Evolutionary conservation across 2,329 filamentous ascomycete genomes (phyloP), one percentile per base, ranked within the genome.

Genomic region (Colletotrichum sp.): DNA sequence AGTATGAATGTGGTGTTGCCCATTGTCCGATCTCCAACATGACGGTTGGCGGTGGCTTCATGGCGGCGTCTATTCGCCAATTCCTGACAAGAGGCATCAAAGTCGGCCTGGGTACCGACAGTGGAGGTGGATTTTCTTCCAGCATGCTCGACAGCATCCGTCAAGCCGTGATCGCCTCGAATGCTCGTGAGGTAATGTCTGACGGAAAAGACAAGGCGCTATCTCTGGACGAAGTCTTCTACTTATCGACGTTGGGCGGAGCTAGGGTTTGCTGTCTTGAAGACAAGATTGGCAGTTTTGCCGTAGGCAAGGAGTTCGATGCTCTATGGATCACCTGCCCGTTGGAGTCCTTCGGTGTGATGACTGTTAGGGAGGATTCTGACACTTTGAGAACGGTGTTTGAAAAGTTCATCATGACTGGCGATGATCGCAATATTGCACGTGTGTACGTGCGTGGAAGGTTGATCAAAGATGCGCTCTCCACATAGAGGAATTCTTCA

Each of bases 11-110:
- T 77, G 92, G 92, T 21, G 86, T 94, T 2, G 91, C 92, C 0
- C 92, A 94, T 79, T 94, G 92, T 74, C 92, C 92, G 0, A 88
- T 92, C 2, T 87, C 91, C 12, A 94, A 93, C 81, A 93, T 92
- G 84, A 92, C 90, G 0, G 87, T 91, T 0, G 90, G 90, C 3
- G 90, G 89, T 18, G 92, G 90, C 24, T 92, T 91, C 83, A 92
- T 92, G 91, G 89, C 89, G 1, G 91, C 91, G 0, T 91, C 89
- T 0, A 84, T 94, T 8, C 87, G 90, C 2, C 87, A 91, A 28
- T 92, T 93, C 69, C 83, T 94, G 7, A 81, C 85, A 1, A 84
- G 86, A 3, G 91, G 88, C 1, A 90, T 94, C 80, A 92, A 93
- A 75, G 91, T 94, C n/a, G 92, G 92, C 0, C 83, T 94, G 0